Evolutionary conservation across 805 yeast species (phyloP).

Genomic region (Candida montana): DNA sequence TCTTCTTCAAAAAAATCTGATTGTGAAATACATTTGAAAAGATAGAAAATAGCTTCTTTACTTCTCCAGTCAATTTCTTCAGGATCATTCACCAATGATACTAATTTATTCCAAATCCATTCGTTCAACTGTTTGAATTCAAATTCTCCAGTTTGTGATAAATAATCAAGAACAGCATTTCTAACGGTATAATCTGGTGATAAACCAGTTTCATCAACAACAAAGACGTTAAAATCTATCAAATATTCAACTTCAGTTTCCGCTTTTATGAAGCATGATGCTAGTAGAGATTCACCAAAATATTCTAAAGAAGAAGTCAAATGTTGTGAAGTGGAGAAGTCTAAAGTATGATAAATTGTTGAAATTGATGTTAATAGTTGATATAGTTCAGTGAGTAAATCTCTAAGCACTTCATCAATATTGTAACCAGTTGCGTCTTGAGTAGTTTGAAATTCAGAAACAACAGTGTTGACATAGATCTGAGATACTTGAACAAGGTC

Average conservation of each 20-base stretch:
- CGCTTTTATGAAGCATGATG: constrained; percentile 14
- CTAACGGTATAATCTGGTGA: constrained; percentile 51
- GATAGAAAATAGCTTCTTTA: constrained; percentile 44
- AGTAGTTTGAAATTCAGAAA: constrained; percentile 9
- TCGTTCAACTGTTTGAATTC: constrained; percentile 30
- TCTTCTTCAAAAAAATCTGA: constrained; percentile 32
- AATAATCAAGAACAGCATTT: constrained; percentile 52
- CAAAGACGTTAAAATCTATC: constrained; percentile 62
- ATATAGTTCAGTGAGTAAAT: constrained; percentile 29
- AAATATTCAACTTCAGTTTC: constrained; percentile 43
- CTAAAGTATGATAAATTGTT: neutral
- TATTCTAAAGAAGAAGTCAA: constrained; percentile 6
- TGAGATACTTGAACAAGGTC: constrained; percentile 14
- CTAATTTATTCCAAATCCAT: constrained; percentile 1
- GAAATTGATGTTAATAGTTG: constrained; percentile 27
- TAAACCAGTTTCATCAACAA: constrained; percentile 71
- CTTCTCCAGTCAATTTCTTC: constrained; percentile 32
- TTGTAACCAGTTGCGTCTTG: constrained; percentile 15
- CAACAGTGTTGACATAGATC: constrained; percentile 10
- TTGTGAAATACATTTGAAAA: constrained; percentile 41
- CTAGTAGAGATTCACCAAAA: constrained; percentile 16
- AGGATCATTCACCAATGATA: neutral
- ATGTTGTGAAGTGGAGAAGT: constrained; percentile 4
- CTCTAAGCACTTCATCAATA: constrained; percentile 13
- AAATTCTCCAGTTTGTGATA: constrained; percentile 41